Conservation (phyloP, 2,329 filamentous ascomycete species). For the Aspergillus sp. region DNA sequence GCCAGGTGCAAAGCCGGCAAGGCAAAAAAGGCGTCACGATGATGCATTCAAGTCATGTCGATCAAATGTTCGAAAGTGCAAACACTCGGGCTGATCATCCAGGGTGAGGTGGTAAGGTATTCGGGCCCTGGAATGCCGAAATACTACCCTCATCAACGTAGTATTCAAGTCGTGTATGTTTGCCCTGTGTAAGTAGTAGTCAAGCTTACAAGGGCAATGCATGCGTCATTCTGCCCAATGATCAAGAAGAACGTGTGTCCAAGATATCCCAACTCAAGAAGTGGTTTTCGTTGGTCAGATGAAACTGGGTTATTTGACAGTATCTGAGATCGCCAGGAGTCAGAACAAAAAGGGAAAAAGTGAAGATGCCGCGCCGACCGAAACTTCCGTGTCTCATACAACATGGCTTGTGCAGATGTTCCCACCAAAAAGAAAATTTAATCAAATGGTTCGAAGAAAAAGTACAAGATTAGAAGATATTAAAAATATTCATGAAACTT, state of each 20-base stretch:
- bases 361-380: constrained; percentile 7
- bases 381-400: constrained; percentile 13
- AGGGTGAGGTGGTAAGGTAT: not conserved
- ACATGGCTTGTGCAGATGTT: constrained; percentile 6
- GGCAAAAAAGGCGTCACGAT: not conserved
- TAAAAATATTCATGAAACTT: constrained; percentile 15
- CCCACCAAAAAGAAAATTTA: constrained; percentile 2
- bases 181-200: not conserved
- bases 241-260: not conserved
- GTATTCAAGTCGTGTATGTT: not conserved
- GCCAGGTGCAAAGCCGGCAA: not conserved
- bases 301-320: constrained; percentile 2
- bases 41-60: not conserved
- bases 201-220: not conserved
- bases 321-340: constrained; percentile 21
- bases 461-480: constrained; percentile 9
- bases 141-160: not conserved
- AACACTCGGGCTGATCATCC: not conserved
- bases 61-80: not conserved
- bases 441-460: constrained; percentile 11
- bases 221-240: not conserved
- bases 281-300: constrained; percentile 2
- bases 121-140: not conserved
- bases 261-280: not conserved
- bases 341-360: constrained; percentile 16